Percentiles rank a stretch among this genome's conserved stretches.
phyloP scores from a whole-genome alignment of 2,329 filamentous ascomycete genomes.

The Parastagonospora nodorum region DNA sequence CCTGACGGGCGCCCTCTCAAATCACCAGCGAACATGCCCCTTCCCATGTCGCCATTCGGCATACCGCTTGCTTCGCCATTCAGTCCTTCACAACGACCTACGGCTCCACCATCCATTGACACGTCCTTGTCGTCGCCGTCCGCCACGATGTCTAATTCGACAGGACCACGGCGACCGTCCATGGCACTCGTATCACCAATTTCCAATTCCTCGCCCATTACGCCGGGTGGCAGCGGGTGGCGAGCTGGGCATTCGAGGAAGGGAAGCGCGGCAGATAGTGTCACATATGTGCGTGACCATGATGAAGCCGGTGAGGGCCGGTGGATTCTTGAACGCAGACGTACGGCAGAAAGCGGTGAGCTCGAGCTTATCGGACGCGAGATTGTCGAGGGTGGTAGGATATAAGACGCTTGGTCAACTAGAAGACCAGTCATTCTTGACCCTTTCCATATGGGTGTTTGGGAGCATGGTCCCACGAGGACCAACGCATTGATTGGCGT shows the following conservation, averaged over 20 bases:
- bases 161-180: constrained; percentile 32
- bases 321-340: constrained; percentile 72
- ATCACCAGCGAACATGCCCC: constrained; percentile 24
- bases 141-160: constrained; percentile 22
- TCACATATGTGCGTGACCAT: constrained; percentile 68
- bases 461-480: not conserved
- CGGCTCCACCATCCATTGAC: constrained; percentile 27
- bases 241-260: constrained; percentile 43
- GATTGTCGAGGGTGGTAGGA: constrained; percentile 62
- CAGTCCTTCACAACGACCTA: constrained; percentile 20
- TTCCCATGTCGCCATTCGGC: constrained; percentile 29
- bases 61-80: constrained; percentile 34
- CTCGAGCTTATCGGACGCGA: constrained; percentile 69
- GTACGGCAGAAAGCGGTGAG: constrained; percentile 69
- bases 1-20: constrained; percentile 15
- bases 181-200: constrained; percentile 40
- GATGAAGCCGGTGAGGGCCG: constrained; percentile 63
- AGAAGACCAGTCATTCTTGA: too few relatives aligned
- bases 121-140: constrained; percentile 33
- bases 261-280: constrained; percentile 64
- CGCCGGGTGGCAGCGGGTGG: constrained; percentile 37
- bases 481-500: constrained; percentile 4
- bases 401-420: constrained; percentile 10
- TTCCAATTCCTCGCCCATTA: constrained; percentile 39
- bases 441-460: too few relatives aligned